A percentile compares a stretch with the other conserved stretches of the same genome.
Evolutionary conservation across 495 filamentous ascomycete species (phyloP).

Genomic region (Parmelia sp.): DNA sequence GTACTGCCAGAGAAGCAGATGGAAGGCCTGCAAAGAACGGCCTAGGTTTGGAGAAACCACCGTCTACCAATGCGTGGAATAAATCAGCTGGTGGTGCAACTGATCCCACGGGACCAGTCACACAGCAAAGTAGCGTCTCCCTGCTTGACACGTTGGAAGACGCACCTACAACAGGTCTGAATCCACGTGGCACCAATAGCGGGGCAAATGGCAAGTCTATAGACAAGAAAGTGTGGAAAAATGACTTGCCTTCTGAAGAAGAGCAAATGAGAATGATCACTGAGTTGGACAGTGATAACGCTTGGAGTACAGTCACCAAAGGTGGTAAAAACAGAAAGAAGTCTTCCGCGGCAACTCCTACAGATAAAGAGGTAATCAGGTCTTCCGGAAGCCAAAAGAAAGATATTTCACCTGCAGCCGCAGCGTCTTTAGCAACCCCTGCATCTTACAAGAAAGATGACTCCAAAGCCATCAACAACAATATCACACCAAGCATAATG

Average conservation of each 20-base stretch:
- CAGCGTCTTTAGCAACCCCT: conserved; percentile 5
- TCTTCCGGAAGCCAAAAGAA: conserved; percentile 39
- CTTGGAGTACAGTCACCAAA: conserved; percentile 70
- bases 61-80: conserved; percentile 57
- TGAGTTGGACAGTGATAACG: conserved; percentile 51
- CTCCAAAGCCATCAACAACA: background rate
- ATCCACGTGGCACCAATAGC: conserved; percentile 11
- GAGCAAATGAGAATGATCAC: conserved; percentile 70
- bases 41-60: conserved; percentile 50
- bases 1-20: conserved; percentile 70
- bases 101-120: conserved; percentile 28
- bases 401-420: conserved; percentile 21
- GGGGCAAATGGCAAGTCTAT: background rate
- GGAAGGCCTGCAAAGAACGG: conserved; percentile 70
- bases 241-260: conserved; percentile 69
- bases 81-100: conserved; percentile 36
- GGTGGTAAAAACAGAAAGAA: conserved; percentile 53
- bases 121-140: conserved; percentile 37
- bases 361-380: conserved; percentile 22
- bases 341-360: conserved; percentile 29
- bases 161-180: conserved; percentile 31
- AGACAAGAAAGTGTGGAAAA: conserved; percentile 40
- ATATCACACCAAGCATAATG: background rate
- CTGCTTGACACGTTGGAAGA: conserved; percentile 70
- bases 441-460: background rate